Conservation (phyloP, 2,329 filamentous ascomycete genomes). For the Ceratocystiopsis sp. region DNA sequence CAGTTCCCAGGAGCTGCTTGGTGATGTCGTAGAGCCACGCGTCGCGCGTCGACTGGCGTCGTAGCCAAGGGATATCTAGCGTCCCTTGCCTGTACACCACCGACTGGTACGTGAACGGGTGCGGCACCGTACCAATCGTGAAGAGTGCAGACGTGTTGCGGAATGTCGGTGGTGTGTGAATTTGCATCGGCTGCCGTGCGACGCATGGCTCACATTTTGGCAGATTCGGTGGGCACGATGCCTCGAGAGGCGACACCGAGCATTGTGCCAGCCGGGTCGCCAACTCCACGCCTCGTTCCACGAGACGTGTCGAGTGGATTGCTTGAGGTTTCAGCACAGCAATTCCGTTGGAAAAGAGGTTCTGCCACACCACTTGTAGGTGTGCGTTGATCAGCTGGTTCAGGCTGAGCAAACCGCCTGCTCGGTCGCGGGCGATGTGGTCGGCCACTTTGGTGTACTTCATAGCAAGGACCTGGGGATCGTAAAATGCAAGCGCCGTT, state of each 20-base stretch:
- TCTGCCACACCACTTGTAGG: slow-evolving; percentile 73
- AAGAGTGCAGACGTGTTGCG: slow-evolving; percentile 57
- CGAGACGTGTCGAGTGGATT: slow-evolving; percentile 55
- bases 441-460: slow-evolving; percentile 53
- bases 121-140: slow-evolving; percentile 74
- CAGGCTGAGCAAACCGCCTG: slow-evolving; percentile 46
- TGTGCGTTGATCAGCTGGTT: slow-evolving; percentile 68
- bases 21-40: slow-evolving; percentile 61
- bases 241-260: slow-evolving; percentile 51
- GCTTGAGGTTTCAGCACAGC: slow-evolving; percentile 66
- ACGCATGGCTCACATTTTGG: slow-evolving; percentile 60
- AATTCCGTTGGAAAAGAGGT: slow-evolving; percentile 58
- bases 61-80: slow-evolving; percentile 47
- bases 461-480: slow-evolving; percentile 38
- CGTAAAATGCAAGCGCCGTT: slow-evolving; percentile 63
- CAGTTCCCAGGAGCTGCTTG: slow-evolving; percentile 46
- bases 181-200: slow-evolving; percentile 42
- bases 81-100: slow-evolving; percentile 45
- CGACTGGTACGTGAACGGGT: slow-evolving; percentile 69
- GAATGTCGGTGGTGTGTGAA: slow-evolving; percentile 51
- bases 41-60: slow-evolving; percentile 55
- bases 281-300: slow-evolving; percentile 52
- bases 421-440: slow-evolving; percentile 36
- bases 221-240: slow-evolving; percentile 70
- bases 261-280: slow-evolving; percentile 64